Evolutionary conservation across 1,284 basidiomycete species (phyloP).

Genomic region (Marasmius tenuissimus): DNA sequence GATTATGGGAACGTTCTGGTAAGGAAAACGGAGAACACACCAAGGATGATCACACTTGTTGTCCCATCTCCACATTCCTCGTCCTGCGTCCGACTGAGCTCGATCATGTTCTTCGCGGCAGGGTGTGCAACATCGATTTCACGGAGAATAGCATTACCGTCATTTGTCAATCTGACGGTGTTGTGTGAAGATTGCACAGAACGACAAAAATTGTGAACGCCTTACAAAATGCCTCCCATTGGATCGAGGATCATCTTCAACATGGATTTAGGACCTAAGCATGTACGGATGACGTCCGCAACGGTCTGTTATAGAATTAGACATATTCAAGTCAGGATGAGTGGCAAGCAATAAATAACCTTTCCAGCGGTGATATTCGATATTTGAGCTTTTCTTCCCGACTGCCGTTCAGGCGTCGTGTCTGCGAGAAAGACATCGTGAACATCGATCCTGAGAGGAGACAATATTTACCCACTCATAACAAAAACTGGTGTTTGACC

Average conservation of each 20-base stretch:
- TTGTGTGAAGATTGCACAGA: not conserved
- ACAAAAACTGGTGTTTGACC: conserved; percentile 75
- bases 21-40: conserved; percentile 42
- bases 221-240: conserved; percentile 94
- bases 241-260: conserved; percentile 99
- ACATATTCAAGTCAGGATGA: not conserved
- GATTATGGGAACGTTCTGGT: not conserved
- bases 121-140: conserved; percentile 99
- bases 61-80: conserved; percentile 99
- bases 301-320: conserved; percentile 68
- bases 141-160: conserved; percentile 95
- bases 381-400: conserved; percentile 93
- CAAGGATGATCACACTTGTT: conserved; percentile 95
- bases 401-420: conserved; percentile 90
- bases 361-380: conserved; percentile 98
- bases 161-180: conserved; percentile 83
- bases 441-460: not conserved
- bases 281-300: conserved; percentile 98
- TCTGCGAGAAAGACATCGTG: conserved; percentile 46
- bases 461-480: conserved; percentile 50
- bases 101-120: conserved; percentile 99
- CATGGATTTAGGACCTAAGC: conserved; percentile 97
- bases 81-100: conserved; percentile 95
- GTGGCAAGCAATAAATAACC: conserved; percentile 41
- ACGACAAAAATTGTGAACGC: conserved; percentile 16